Conservation (phyloP, 225 moss, liverwort and hornwort genomes). For the Bryoerythrophyllum caledonicum region DNA sequence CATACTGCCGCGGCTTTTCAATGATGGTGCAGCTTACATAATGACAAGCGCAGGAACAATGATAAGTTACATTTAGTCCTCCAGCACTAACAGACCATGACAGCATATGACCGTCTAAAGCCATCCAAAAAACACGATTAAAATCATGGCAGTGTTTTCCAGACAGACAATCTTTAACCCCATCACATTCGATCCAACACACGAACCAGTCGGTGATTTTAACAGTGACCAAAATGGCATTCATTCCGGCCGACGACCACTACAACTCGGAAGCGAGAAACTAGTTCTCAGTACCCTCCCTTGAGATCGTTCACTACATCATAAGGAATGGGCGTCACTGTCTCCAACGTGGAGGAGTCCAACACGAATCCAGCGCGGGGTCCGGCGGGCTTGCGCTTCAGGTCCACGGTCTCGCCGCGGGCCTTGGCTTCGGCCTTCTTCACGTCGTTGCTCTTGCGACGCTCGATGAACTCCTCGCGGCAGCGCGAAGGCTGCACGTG, state of each 20-base stretch:
- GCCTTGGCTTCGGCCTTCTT: conserved; percentile 23
- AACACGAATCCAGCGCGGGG: conserved; percentile 22
- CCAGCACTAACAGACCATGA: no score
- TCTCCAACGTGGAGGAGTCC: conserved; percentile 24
- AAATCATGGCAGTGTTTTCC: no score
- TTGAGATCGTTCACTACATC: conserved; percentile 23
- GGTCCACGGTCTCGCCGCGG: conserved; percentile 21
- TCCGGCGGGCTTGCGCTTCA: conserved; percentile 20
- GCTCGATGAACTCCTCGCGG: conserved; percentile 27
- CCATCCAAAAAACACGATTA: no score
- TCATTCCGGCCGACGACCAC: background rate
- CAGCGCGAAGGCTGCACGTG: conserved; percentile 26
- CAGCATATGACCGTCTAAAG: no score
- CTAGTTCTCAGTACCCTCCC: conserved; percentile 10
- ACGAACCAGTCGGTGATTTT: background rate
- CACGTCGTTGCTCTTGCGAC: conserved; percentile 27
- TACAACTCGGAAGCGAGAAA: background rate
- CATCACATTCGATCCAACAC: background rate
- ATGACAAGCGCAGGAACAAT: background rate
- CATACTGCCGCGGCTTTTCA: no score
- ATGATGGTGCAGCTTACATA: no score
- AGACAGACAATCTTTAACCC: background rate
- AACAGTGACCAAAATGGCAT: background rate
- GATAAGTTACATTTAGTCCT: background rate
- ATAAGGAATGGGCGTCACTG: conserved; percentile 19